A percentile compares a stretch with the other conserved stretches of the same genome.
Conservation (phyloP, 2,329 filamentous ascomycete species). For the Alternaria arborescens region DNA sequence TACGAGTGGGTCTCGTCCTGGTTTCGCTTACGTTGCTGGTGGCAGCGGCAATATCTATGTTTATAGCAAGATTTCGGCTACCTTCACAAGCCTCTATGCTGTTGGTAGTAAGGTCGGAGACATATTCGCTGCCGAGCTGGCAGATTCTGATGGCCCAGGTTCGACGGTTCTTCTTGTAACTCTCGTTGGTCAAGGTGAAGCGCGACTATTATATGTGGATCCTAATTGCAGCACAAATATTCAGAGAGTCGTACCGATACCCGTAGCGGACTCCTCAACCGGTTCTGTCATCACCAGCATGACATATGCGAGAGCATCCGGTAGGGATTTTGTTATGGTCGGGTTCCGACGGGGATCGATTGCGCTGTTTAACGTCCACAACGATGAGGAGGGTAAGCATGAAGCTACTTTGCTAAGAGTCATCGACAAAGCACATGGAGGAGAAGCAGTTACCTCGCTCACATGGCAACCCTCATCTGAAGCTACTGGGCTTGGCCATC, state of each 20-base stretch:
- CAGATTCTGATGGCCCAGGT: conserved; percentile 2
- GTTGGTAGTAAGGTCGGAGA: conserved; percentile 53
- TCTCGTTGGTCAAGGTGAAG: conserved; percentile 47
- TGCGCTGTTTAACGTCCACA: conserved; percentile 55
- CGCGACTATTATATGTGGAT: conserved; percentile 43
- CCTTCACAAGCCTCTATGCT: conserved; percentile 36
- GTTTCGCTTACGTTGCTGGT: conserved; percentile 58
- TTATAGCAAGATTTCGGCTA: conserved; percentile 36
- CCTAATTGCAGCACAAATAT: conserved; percentile 1
- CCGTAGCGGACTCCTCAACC: conserved; percentile 44
- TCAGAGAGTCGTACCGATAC: conserved; percentile 16
- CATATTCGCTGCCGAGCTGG: conserved; percentile 41
- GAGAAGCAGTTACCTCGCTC: conserved; percentile 75
- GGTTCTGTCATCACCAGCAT: conserved; percentile 64
- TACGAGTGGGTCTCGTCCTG: conserved; percentile 46
- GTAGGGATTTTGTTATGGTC: conserved; percentile 54
- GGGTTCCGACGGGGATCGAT: conserved; percentile 66
- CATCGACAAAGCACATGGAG: conserved; percentile 54
- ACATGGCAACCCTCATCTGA: conserved; percentile 45
- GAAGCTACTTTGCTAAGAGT: conserved; percentile 22
- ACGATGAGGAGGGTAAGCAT: neutral
- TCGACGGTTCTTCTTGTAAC: conserved; percentile 49
- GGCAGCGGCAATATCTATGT: conserved; percentile 54
- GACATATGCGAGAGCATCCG: conserved; percentile 35
- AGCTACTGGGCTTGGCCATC: conserved; percentile 53